phyloP scores from a whole-genome alignment of 2,329 filamentous ascomycete species.

The Exophiala sp. region DNA sequence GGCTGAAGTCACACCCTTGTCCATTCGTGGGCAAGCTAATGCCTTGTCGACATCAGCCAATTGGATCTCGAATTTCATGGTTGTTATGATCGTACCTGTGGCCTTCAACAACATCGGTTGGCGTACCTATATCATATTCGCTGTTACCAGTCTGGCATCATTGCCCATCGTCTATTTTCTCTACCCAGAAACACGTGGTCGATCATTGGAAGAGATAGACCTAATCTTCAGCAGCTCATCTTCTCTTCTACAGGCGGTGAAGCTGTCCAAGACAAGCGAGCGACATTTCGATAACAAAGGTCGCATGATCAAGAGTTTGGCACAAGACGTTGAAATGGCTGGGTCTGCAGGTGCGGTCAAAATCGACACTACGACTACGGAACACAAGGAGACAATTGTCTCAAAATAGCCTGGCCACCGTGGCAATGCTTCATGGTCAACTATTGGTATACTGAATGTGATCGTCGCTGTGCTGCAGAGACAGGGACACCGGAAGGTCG shows the following conservation, averaged over 20 bases:
- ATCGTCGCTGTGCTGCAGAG: too few relatives aligned
- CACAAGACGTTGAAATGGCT: neutral
- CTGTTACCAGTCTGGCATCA: conserved; percentile 45
- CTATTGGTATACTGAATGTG: too few relatives aligned
- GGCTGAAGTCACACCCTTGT: conserved; percentile 59
- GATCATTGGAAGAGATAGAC: conserved; percentile 43
- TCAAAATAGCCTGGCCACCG: too few relatives aligned
- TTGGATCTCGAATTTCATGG: conserved; percentile 55
- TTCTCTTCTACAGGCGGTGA: neutral
- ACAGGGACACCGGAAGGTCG: too few relatives aligned
- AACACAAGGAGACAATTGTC: too few relatives aligned
- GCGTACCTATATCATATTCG: conserved; percentile 50
- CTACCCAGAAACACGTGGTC: conserved; percentile 40
- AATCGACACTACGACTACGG: too few relatives aligned
- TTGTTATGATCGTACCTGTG: conserved; percentile 62
- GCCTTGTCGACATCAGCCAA: conserved; percentile 10
- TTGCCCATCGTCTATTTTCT: conserved; percentile 43
- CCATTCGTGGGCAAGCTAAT: conserved; percentile 4
- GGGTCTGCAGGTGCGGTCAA: too few relatives aligned
- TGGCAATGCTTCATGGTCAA: too few relatives aligned
- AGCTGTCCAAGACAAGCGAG: neutral
- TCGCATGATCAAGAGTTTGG: neutral
- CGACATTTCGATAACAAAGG: neutral
- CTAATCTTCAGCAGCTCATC: conserved; percentile 29
- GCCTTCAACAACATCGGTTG: conserved; percentile 46